These are phyloP conservation scores for Eimeria necatrix DNA, from an alignment of 169 alveolate species.

Conservation along the genomic window DNA sequence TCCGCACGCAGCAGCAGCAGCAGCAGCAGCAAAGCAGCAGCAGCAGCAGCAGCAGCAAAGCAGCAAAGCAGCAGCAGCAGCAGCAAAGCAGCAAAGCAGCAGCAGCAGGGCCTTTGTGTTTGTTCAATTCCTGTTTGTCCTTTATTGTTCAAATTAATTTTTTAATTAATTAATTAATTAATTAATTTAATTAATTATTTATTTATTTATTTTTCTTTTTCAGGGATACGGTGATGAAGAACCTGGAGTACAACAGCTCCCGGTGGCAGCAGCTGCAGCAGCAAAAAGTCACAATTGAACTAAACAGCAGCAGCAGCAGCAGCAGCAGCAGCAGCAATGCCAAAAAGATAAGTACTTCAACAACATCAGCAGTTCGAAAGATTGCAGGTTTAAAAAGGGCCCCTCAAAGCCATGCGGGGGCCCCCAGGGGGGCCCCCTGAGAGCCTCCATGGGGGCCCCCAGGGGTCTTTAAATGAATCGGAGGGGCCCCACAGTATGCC, in stretches of 20 bases:
- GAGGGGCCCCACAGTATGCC: too few relatives aligned
- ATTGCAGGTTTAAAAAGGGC: constrained; percentile 43
- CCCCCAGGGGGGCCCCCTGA: not conserved
- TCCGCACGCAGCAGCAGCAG: not conserved
- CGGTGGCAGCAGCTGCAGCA: constrained; percentile 46
- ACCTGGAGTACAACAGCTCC: constrained; percentile 3
- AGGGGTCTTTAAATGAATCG: too few relatives aligned
- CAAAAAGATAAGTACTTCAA: not conserved
- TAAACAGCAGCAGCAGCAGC: not conserved
- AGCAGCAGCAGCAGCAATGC: not conserved
- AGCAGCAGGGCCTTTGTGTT: not conserved
- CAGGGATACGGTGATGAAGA: constrained; percentile 19
- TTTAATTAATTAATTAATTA: too few relatives aligned
- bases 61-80: too few relatives aligned
- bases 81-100: too few relatives aligned
- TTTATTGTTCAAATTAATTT: not conserved
- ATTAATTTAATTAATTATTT: too few relatives aligned
- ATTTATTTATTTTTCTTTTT: not conserved
- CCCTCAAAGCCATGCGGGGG: not conserved
- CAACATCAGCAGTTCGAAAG: constrained; percentile 52
- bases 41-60: too few relatives aligned
- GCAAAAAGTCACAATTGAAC: not conserved
- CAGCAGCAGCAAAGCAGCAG: too few relatives aligned
- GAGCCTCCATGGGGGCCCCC: too few relatives aligned
- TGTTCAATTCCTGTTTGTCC: not conserved